Evolutionary conservation across 352 stramenopile genomes (phyloP).

Genomic region (Peronospora destructor): DNA sequence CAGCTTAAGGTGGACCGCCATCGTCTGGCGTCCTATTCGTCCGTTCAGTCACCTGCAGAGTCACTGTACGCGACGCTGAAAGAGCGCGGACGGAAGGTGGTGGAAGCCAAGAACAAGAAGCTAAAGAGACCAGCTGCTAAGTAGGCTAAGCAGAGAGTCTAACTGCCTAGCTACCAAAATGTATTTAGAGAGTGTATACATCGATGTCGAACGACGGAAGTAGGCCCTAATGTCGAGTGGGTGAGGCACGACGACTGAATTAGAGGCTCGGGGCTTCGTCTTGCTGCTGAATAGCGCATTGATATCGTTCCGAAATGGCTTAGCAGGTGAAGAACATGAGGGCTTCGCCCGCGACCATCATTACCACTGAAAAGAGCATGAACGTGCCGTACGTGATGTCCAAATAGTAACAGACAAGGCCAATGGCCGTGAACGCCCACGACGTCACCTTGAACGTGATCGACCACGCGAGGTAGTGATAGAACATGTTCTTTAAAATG

Average conservation of each 20-base stretch:
- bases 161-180: conserved; percentile 21
- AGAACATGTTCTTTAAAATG: conserved; percentile 55
- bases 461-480: conserved; percentile 63
- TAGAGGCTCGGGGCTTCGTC: neutral
- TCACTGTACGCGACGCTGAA: conserved; percentile 28
- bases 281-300: conserved; percentile 4
- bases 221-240: conserved; percentile 7
- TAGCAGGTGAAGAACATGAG: conserved; percentile 82
- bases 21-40: conserved; percentile 65
- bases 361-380: conserved; percentile 43
- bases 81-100: conserved; percentile 22
- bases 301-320: conserved; percentile 11
- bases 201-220: conserved; percentile 5
- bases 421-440: conserved; percentile 37
- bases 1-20: conserved; percentile 57
- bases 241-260: conserved; percentile 18
- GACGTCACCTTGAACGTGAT: conserved; percentile 58
- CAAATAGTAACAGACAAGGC: conserved; percentile 33
- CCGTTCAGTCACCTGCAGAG: conserved; percentile 57
- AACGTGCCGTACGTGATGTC: conserved; percentile 64
- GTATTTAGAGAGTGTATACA: conserved; percentile 25
- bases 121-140: conserved; percentile 27
- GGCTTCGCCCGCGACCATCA: conserved; percentile 44
- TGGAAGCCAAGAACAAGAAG: conserved; percentile 23
- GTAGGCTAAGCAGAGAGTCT: conserved; percentile 10